Evolutionary conservation across 2,329 filamentous ascomycete genomes (phyloP).

Genomic region (Stenocarpella maydis): DNA sequence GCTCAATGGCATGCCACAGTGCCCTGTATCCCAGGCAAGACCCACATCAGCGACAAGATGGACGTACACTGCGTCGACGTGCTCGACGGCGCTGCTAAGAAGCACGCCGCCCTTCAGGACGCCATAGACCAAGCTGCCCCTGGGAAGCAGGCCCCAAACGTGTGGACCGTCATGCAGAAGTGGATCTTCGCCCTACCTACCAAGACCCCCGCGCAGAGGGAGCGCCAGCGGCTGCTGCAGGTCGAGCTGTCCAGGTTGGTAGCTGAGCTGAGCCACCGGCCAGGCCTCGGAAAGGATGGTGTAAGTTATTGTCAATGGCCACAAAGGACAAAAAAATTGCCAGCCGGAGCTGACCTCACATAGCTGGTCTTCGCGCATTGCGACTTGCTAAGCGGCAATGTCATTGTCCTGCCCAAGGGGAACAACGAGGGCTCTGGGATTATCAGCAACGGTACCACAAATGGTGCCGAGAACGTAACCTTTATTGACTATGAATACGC

Average conservation of each 20-base stretch:
- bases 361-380: conserved; percentile 93
- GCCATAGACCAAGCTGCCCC: conserved; percentile 63
- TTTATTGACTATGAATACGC: conserved; percentile 99
- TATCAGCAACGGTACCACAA: conserved; percentile 40
- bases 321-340: neutral
- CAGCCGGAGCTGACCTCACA: neutral
- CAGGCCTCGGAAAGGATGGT: conserved; percentile 78
- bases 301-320: conserved; percentile 58
- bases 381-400: conserved; percentile 94
- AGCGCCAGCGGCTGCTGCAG: conserved; percentile 74
- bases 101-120: conserved; percentile 48
- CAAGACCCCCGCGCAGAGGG: conserved; percentile 72
- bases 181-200: conserved; percentile 90
- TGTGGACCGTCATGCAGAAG: conserved; percentile 96
- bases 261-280: conserved; percentile 75
- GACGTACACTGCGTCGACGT: conserved; percentile 36
- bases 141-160: conserved; percentile 79
- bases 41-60: conserved; percentile 47
- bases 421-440: conserved; percentile 35
- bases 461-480: conserved; percentile 62
- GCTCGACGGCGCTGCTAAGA: conserved; percentile 42
- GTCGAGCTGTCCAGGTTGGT: conserved; percentile 77
- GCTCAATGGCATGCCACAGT: conserved; percentile 91
- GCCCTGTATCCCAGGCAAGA: conserved; percentile 59
- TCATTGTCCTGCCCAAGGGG: conserved; percentile 77